Percentiles rank a stretch among this genome's conserved stretches.
Evolutionary conservation across 2,329 filamentous ascomycete genomes (phyloP).

Genomic region (Colletotrichum tanaceti): DNA sequence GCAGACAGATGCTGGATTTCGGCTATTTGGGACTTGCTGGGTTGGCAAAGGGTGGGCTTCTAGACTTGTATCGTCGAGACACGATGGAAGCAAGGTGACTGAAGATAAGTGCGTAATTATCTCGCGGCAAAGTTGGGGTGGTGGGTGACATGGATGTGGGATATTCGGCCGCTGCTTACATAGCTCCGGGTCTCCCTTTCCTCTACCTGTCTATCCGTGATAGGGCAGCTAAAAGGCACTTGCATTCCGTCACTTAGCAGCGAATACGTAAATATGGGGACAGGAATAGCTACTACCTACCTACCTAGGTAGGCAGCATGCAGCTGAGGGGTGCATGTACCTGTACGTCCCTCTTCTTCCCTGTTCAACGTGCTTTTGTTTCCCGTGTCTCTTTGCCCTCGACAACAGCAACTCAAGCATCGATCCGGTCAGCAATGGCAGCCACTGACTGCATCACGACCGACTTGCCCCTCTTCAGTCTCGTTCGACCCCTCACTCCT

Average conservation of each 20-base stretch:
- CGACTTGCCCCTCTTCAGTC: background rate
- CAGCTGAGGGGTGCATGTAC: background rate
- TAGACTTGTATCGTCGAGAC: background rate
- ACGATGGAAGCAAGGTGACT: background rate
- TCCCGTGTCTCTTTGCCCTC: background rate
- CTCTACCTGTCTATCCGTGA: conserved; percentile 17
- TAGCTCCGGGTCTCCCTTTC: conserved; percentile 22
- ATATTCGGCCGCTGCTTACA: conserved; percentile 24
- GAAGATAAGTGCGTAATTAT: background rate
- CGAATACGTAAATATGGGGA: conserved; percentile 13
- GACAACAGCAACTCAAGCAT: conserved; percentile 1
- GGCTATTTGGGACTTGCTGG: background rate
- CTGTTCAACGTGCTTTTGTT: conserved; percentile 3
- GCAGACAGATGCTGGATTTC: background rate
- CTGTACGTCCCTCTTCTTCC: conserved; percentile 22
- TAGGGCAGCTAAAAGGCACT: conserved; percentile 1
- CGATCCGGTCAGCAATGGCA: conserved; percentile 1
- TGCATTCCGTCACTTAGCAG: conserved; percentile 9
- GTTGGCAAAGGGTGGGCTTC: background rate
- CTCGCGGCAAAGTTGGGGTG: background rate
- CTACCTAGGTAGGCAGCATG: background rate
- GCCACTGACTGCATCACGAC: background rate
- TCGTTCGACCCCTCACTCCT: background rate
- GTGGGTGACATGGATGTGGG: background rate
- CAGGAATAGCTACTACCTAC: background rate